Base-by-base conservation (phyloP, 495 filamentous ascomycete species). In the Neurospora sp. region DNA sequence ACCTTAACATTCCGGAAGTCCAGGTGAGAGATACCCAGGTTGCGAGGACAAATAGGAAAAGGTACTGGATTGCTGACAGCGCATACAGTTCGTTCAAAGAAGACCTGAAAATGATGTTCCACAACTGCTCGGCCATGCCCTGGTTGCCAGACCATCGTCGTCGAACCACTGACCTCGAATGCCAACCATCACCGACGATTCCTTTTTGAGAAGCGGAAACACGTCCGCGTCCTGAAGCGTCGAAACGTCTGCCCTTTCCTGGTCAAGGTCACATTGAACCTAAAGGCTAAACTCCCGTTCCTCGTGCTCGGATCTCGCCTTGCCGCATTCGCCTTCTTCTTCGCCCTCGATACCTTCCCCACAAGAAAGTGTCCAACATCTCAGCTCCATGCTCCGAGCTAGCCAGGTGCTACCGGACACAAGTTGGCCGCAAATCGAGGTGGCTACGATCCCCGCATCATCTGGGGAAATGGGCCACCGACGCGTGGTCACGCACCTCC, bases 221-320 rank as follows among this genome's bases (percentile, higher is more conserved):
- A 39, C 39, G 46, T 76, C 76, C 76, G 75, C 38, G 53, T 48
- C 70, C 73, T 73, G 72, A 75, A 75, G 74, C 70, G 71, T 46
- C 40, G 48, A 46, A 46, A 37, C 41, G 40, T 39, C 39, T 31
- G 39, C 68, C 61, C 16, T 27, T 27, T 27, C 14, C 35, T 72
- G 69, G 18, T 16, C 41, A 39, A 27, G 14, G 39, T 27, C 16
- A 69, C 69, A 73, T 71, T 76, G 70, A 78, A 74, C 69, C 77
- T 75, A 74, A 77, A 72, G 46, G 71, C 68, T 68, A 74, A 72
- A 77, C 61, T 39, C 72, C n/a, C 38, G 61, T 39, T 40, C 39
- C 74, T 22, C 48, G 65, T 39, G 35, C 39, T 71, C 73, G 73
- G 71, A 72, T 71, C 71, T 41, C 61, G 18, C 59, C 44, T 74